Evolutionary conservation across 495 filamentous ascomycete genomes (phyloP).

Genomic region (Penicillium tannophilum): DNA sequence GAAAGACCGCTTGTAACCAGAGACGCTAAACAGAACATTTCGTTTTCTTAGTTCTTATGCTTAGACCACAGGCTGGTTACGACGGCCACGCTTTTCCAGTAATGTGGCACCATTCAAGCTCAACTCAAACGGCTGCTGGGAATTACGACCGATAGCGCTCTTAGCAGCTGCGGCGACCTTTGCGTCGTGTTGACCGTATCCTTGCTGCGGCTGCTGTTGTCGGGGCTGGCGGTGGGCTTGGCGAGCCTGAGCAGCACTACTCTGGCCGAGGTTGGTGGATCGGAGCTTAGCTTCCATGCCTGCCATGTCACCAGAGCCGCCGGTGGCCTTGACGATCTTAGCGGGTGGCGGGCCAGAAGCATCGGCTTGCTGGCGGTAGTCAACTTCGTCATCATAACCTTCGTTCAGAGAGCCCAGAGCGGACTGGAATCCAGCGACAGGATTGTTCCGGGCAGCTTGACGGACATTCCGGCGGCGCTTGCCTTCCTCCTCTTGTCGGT

Average conservation of each 20-base stretch:
- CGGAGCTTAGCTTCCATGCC: conserved; percentile 85
- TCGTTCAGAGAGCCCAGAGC: conserved; percentile 71
- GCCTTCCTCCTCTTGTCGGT: conserved; percentile 92
- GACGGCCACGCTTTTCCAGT: conserved; percentile 69
- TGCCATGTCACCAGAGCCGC: conserved; percentile 62
- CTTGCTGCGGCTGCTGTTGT: conserved; percentile 54
- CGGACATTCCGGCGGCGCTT: conserved; percentile 82
- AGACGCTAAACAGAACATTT: conserved; percentile 4
- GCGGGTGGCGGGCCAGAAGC: conserved; percentile 55
- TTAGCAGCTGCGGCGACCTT: conserved; percentile 77
- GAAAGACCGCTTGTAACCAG: neutral
- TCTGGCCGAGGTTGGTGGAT: conserved; percentile 68
- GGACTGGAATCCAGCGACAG: conserved; percentile 42
- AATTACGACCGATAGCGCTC: conserved; percentile 65
- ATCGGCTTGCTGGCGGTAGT: conserved; percentile 37
- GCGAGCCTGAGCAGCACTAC: conserved; percentile 61
- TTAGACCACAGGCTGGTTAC: conserved; percentile 38
- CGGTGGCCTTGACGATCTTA: conserved; percentile 69
- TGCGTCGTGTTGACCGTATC: conserved; percentile 81
- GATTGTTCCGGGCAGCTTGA: conserved; percentile 60
- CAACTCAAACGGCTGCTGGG: conserved; percentile 79
- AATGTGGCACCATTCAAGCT: conserved; percentile 88
- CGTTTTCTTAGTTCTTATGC: conserved; percentile 7
- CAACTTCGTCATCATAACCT: conserved; percentile 62
- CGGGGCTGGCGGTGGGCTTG: conserved; percentile 52